These are phyloP conservation scores for Pseudoscleropodium purum DNA, from an alignment of 225 moss, liverwort and hornwort genomes.

Conservation along the genomic window DNA sequence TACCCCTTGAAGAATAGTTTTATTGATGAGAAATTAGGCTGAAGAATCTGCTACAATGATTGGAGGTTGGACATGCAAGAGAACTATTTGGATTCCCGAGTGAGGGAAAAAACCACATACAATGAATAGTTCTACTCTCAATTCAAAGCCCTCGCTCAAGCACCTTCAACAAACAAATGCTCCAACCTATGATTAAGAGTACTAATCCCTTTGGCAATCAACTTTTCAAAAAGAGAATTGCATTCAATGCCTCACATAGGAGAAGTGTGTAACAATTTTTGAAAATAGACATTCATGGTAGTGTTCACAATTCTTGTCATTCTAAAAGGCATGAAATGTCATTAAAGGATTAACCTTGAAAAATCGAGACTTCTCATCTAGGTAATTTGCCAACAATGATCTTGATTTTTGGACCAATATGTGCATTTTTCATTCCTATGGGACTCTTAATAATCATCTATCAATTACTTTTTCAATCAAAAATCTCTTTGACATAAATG, in stretches of 20 bases:
- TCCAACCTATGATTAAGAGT: fast-evolving
- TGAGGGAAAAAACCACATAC: not conserved
- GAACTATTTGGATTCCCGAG: not conserved
- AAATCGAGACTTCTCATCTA: fast-evolving
- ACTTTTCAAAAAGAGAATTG: fast-evolving
- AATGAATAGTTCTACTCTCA: not conserved
- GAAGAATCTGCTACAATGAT: fast-evolving
- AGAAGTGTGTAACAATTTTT: no score
- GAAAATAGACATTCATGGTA: fast-evolving
- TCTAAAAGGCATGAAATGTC: fast-evolving
- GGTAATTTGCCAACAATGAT: not conserved
- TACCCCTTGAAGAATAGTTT: not conserved
- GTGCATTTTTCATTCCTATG: not conserved
- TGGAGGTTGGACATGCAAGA: fast-evolving
- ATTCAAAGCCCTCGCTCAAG: fast-evolving
- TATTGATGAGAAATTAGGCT: fast-evolving
- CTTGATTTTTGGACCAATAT: not conserved
- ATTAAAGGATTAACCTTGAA: not conserved
- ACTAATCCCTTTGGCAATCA: fast-evolving
- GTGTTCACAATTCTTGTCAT: fast-evolving
- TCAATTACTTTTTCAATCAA: not conserved
- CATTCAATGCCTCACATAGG: fast-evolving
- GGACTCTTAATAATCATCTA: not conserved
- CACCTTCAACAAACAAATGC: not conserved
- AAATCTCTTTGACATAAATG: fast-evolving